Evolutionary conservation across 2,329 filamentous ascomycete species (phyloP).

Genomic region (Monosporascus sp.): DNA sequence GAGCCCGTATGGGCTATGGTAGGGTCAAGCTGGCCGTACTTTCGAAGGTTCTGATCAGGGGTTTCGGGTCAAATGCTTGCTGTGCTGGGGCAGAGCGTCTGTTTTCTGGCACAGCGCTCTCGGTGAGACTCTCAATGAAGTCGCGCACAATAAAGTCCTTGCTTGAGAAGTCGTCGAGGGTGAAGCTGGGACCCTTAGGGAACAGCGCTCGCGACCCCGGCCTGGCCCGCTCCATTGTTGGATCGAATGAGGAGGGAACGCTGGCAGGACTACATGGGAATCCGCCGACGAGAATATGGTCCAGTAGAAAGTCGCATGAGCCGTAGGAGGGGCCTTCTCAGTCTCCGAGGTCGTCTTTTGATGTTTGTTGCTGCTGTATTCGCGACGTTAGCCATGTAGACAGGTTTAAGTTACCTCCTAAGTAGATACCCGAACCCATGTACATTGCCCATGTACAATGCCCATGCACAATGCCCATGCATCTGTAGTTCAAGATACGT

Average conservation of each 20-base stretch:
- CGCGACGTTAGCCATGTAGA: background rate
- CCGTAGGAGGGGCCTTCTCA: background rate
- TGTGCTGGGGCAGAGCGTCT: constrained; percentile 67
- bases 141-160: constrained; percentile 97
- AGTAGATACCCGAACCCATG: too few species aligned
- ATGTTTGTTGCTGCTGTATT: background rate
- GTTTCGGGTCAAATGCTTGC: constrained; percentile 85
- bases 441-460: too few species aligned
- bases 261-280: constrained; percentile 15
- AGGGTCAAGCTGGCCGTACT: constrained; percentile 36
- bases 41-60: constrained; percentile 92
- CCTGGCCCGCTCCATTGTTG: constrained; percentile 35
- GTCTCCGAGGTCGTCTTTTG: background rate
- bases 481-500: too few species aligned
- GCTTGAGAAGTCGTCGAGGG: constrained; percentile 79
- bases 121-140: constrained; percentile 90
- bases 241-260: constrained; percentile 15
- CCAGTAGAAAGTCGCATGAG: background rate
- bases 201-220: constrained; percentile 62
- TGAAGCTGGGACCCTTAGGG: constrained; percentile 75
- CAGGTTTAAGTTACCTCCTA: background rate
- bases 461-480: too few species aligned
- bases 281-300: background rate
- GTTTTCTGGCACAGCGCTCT: constrained; percentile 71
- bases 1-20: background rate